Percentiles rank a stretch among this genome's conserved stretches.
phyloP scores from a whole-genome alignment of 1,284 basidiomycete species.

The Takashimella koratensis region DNA sequence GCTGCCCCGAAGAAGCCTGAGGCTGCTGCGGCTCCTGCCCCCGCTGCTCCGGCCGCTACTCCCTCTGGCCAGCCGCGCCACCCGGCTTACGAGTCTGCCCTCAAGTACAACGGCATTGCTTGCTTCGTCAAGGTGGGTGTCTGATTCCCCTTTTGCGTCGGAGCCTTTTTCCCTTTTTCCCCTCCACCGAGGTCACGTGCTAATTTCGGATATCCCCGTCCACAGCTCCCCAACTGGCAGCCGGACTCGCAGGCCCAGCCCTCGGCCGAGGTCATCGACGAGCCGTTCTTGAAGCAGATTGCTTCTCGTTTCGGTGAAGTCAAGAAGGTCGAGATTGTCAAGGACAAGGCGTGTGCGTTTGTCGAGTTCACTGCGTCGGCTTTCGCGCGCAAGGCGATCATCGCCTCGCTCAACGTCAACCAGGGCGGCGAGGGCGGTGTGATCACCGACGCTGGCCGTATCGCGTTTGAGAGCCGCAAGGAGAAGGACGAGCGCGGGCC shows the following conservation, averaged over 20 bases:
- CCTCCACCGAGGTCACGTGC: not conserved
- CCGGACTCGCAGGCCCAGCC: slow-evolving; percentile 41
- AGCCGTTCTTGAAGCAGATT: slow-evolving; percentile 57
- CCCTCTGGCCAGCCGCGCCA: slow-evolving; percentile 42
- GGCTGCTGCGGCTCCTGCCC: slow-evolving; percentile 11
- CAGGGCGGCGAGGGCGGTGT: slow-evolving; percentile 88
- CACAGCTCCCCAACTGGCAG: slow-evolving; percentile 50
- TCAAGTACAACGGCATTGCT: slow-evolving; percentile 62
- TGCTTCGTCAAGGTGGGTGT: slow-evolving; percentile 88
- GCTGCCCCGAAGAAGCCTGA: slow-evolving; percentile 8
- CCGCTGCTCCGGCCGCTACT: slow-evolving; percentile 18
- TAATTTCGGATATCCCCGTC: slow-evolving; percentile 5
- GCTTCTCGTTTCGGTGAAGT: slow-evolving; percentile 79
- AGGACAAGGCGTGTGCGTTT: slow-evolving; percentile 87
- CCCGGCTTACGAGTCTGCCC: slow-evolving; percentile 58
- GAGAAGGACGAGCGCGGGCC: slow-evolving; percentile 67
- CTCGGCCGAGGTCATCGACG: slow-evolving; percentile 71
- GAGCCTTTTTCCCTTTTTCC: not conserved
- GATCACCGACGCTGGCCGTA: slow-evolving; percentile 60
- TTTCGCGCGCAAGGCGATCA: slow-evolving; percentile 77
- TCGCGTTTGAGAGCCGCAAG: slow-evolving; percentile 83
- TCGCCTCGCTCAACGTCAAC: slow-evolving; percentile 59
- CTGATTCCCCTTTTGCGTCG: slow-evolving; percentile 8
- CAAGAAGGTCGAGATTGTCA: slow-evolving; percentile 85
- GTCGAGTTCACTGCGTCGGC: slow-evolving; percentile 81